Conservation (phyloP, 2,329 filamentous ascomycete genomes). For the Metarhizium album region DNA sequence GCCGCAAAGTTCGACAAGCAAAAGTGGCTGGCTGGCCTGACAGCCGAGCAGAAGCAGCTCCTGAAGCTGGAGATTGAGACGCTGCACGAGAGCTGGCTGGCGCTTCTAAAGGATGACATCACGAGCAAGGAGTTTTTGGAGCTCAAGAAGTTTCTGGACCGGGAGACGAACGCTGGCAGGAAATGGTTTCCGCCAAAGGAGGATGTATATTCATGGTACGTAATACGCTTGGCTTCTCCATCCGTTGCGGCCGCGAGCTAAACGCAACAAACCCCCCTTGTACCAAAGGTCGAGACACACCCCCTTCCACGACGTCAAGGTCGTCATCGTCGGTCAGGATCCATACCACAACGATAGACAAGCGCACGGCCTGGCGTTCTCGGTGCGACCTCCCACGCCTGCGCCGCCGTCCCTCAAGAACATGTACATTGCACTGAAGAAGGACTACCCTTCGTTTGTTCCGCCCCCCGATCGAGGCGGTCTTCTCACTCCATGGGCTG, state of each 20-base stretch:
- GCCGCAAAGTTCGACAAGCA: slow-evolving; percentile 68
- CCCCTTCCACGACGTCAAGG: slow-evolving; percentile 77
- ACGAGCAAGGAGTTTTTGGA: slow-evolving; percentile 69
- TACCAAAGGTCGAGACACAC: slow-evolving; percentile 76
- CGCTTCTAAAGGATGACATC: slow-evolving; percentile 79
- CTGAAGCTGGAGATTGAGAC: slow-evolving; percentile 87
- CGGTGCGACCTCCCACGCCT: slow-evolving; percentile 76
- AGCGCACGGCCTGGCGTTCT: slow-evolving; percentile 93
- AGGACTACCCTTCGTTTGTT: slow-evolving; percentile 74
- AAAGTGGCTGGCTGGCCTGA: slow-evolving; percentile 76
- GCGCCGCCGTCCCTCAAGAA: slow-evolving; percentile 87
- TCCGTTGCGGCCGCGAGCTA: not conserved
- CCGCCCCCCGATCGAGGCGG: slow-evolving; percentile 69
- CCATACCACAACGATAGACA: slow-evolving; percentile 95
- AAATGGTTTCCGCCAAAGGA: slow-evolving; percentile 79
- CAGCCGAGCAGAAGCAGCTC: slow-evolving; percentile 68
- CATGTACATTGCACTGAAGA: slow-evolving; percentile 81
- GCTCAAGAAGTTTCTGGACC: slow-evolving; percentile 76
- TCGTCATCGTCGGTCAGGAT: slow-evolving; percentile 90
- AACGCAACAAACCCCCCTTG: no score
- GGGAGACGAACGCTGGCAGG: slow-evolving; percentile 61
- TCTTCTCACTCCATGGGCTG: slow-evolving; percentile 84
- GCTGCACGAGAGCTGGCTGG: slow-evolving; percentile 83
- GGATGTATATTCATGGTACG: slow-evolving; percentile 91
- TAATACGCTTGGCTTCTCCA: slow-evolving; percentile 1